These are phyloP conservation scores for Carex scoparia DNA, from an alignment of 176 grass and related monocot genomes.

Conservation along the genomic window DNA sequence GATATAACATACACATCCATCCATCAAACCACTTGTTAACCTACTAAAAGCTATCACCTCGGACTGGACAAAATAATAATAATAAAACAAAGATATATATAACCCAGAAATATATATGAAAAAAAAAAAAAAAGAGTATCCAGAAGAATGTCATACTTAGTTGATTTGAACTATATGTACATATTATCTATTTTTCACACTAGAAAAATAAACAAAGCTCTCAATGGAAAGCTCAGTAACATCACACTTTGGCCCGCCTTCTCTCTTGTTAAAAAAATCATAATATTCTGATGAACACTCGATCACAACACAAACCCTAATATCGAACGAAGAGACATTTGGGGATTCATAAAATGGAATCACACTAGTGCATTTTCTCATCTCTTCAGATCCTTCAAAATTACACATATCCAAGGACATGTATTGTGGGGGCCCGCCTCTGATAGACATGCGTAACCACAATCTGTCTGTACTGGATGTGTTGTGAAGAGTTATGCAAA, in stretches of 20 bases:
- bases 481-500: constrained; percentile 56
- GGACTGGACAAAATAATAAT: background rate
- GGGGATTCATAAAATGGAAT: constrained; percentile 68
- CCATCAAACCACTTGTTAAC: background rate
- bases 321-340: constrained; percentile 47
- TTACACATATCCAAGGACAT: constrained; percentile 54
- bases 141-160: background rate
- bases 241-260: constrained; percentile 41
- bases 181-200: constrained; percentile 20
- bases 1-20: background rate
- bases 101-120: background rate
- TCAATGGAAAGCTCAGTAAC: constrained; percentile 51
- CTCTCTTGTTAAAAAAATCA: constrained; percentile 21
- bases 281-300: constrained; percentile 50
- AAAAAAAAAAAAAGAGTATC: background rate
- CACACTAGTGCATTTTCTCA: constrained; percentile 39
- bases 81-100: background rate
- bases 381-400: constrained; percentile 48
- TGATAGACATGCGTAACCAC: constrained; percentile 56
- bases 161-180: background rate
- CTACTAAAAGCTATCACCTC: background rate
- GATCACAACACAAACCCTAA: constrained; percentile 55
- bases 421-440: constrained; percentile 38
- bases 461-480: constrained; percentile 48
- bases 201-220: constrained; percentile 53